Percentiles rank a stretch among this genome's conserved stretches.
phyloP scores from a whole-genome alignment of 148 eudicot genomes.

The Simmondsia chinensis region DNA sequence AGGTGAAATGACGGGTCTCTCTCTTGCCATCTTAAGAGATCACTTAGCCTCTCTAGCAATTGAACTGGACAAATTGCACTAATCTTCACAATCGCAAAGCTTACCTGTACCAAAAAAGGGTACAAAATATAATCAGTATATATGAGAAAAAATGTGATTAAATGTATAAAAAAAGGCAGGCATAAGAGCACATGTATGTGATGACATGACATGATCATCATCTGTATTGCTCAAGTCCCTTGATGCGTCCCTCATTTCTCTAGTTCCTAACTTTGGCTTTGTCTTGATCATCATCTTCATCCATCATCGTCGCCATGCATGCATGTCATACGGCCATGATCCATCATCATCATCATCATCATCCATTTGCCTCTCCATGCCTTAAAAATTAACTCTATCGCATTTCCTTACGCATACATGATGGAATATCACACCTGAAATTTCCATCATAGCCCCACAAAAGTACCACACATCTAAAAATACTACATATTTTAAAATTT shows the following conservation, averaged over 20 bases:
- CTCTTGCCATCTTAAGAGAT: constrained; percentile 75
- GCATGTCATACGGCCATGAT: not conserved
- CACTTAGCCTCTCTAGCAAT: constrained; percentile 52
- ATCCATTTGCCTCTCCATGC: too few species aligned
- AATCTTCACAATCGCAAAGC: constrained; percentile 75
- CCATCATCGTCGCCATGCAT: not conserved
- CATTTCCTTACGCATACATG: constrained; percentile 6
- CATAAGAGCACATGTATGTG: constrained; percentile 18
- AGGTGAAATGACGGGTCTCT: constrained; percentile 44
- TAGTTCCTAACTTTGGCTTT: too few species aligned
- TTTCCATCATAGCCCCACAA: constrained; percentile 18
- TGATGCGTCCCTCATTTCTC: too few species aligned
- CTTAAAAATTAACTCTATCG: too few species aligned
- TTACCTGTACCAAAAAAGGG: constrained; percentile 35
- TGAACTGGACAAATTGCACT: constrained; percentile 62
- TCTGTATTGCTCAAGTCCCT: too few species aligned
- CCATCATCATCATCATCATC: constrained; percentile 1
- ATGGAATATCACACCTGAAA: too few species aligned
- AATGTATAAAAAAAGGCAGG: not conserved
- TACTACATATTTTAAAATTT: too few species aligned
- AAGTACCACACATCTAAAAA: constrained; percentile 4
- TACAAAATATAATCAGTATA: constrained; percentile 4
- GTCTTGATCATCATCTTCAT: not conserved
- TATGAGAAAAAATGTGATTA: not conserved
- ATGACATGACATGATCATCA: constrained; percentile 13